These are phyloP conservation scores for Hypomontagnella submonticulosa DNA, from an alignment of 495 filamentous ascomycete species.

Conservation along the genomic window DNA sequence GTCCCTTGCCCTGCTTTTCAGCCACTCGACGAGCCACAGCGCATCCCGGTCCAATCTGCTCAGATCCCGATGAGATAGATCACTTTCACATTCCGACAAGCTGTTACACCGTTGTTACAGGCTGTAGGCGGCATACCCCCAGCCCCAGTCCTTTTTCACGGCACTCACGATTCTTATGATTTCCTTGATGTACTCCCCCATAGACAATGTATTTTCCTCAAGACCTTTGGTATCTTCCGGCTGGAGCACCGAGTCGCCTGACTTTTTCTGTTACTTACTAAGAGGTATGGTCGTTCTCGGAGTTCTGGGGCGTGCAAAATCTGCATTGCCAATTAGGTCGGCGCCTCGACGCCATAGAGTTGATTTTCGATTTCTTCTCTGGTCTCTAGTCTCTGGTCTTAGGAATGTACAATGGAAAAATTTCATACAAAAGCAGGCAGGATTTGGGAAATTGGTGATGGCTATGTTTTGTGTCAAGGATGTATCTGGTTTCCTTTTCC, in stretches of 20 bases:
- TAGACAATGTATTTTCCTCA: slow-evolving; percentile 36
- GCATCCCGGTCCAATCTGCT: slow-evolving; percentile 40
- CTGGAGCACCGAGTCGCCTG: slow-evolving; percentile 15
- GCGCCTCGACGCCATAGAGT: slow-evolving; percentile 27
- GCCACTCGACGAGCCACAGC: slow-evolving; percentile 44
- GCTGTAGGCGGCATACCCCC: slow-evolving; percentile 29
- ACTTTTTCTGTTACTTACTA: slow-evolving; percentile 24
- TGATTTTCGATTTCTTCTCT: slow-evolving; percentile 9
- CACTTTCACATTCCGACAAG: slow-evolving; percentile 37
- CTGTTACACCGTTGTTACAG: slow-evolving; percentile 43
- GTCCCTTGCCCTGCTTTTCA: slow-evolving; percentile 22
- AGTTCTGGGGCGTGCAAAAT: slow-evolving; percentile 27
- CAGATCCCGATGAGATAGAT: slow-evolving; percentile 46
- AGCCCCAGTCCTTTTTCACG: slow-evolving; percentile 29
- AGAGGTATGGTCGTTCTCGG: slow-evolving; percentile 30
- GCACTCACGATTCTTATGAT: slow-evolving; percentile 29
- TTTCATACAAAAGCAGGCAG: not conserved
- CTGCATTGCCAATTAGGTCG: slow-evolving; percentile 33
- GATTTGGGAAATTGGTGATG: slow-evolving; percentile 25
- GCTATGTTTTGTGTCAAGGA: slow-evolving; percentile 25
- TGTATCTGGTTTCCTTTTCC: slow-evolving; percentile 34
- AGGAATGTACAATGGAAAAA: slow-evolving; percentile 29
- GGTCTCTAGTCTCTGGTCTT: slow-evolving; percentile 2
- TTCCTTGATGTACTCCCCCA: slow-evolving; percentile 37
- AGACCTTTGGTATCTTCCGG: slow-evolving; percentile 8